Evolutionary conservation across 345 rosid genomes (phyloP).

Genomic region (Rhodamnia rubescens): DNA sequence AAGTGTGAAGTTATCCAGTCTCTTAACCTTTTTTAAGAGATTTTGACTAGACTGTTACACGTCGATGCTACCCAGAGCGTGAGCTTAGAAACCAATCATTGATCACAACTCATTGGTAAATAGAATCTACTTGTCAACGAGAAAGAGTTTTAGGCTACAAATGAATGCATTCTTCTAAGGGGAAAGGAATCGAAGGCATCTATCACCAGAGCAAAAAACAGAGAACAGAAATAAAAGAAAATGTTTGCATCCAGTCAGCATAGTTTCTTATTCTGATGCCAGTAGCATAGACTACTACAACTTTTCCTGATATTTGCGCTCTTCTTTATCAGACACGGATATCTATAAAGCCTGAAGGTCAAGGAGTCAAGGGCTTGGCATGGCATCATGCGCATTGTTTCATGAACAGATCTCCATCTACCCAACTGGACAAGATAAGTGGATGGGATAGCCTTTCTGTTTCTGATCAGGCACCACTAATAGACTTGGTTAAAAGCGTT

Average conservation of each 20-base stretch:
- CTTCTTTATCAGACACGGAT: slow-evolving; percentile 47
- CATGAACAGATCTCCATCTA: slow-evolving; percentile 38
- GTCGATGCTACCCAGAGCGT: background rate
- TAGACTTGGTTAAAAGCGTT: slow-evolving; percentile 34
- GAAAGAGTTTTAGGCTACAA: background rate
- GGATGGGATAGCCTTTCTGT: slow-evolving; percentile 71
- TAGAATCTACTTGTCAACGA: background rate
- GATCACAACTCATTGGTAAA: background rate
- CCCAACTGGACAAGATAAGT: slow-evolving; percentile 47
- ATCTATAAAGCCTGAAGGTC: slow-evolving; percentile 62
- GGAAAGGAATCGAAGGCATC: background rate
- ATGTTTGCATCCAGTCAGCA: background rate
- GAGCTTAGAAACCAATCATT: background rate
- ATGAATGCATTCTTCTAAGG: background rate
- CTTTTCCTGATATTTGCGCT: background rate
- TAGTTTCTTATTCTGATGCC: background rate
- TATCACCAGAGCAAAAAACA: background rate
- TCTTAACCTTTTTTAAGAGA: background rate
- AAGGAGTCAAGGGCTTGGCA: slow-evolving; percentile 50
- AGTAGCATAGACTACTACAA: background rate
- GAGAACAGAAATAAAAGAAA: background rate
- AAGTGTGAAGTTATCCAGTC: background rate
- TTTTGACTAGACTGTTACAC: background rate
- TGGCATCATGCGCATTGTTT: slow-evolving; percentile 92
- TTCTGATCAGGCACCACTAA: slow-evolving; percentile 50